A percentile compares a stretch with the other conserved stretches of the same genome.
Conservation (phyloP, 495 filamentous ascomycete genomes). For the Talaromyces thailandensis region DNA sequence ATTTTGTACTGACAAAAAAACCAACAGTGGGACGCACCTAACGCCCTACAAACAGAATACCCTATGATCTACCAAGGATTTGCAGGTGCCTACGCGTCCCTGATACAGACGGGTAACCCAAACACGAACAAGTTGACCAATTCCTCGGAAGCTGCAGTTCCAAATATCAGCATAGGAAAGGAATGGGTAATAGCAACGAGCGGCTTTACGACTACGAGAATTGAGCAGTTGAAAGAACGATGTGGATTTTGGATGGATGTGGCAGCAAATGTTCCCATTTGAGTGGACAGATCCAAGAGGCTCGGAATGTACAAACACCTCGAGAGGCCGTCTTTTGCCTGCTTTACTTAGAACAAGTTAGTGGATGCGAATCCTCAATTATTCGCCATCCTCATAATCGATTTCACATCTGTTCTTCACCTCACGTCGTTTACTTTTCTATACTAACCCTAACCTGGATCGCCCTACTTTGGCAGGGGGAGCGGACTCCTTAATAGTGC, state of each 20-base stretch:
- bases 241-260: not conserved
- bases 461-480: too few relatives aligned
- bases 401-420: too few relatives aligned
- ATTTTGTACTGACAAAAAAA: not conserved
- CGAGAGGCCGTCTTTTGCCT: too few relatives aligned
- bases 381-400: not conserved
- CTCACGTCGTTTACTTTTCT: too few relatives aligned
- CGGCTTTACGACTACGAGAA: not conserved
- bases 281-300: not conserved
- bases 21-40: constrained; percentile 39
- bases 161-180: not conserved
- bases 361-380: not conserved
- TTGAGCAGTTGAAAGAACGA: not conserved
- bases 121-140: constrained; percentile 50
- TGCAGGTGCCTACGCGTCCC: constrained; percentile 49
- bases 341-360: too few relatives aligned
- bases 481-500: not conserved
- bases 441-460: too few relatives aligned
- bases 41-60: constrained; percentile 42
- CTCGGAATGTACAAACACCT: too few relatives aligned
- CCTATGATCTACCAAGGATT: constrained; percentile 47
- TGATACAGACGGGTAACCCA: constrained; percentile 50
- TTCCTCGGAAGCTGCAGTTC: not conserved
- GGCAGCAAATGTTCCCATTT: not conserved
- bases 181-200: not conserved